A percentile compares a stretch with the other conserved stretches of the same genome.
phyloP scores from a whole-genome alignment of 2,329 filamentous ascomycete genomes.

The Pseudogymnoascus sp. region DNA sequence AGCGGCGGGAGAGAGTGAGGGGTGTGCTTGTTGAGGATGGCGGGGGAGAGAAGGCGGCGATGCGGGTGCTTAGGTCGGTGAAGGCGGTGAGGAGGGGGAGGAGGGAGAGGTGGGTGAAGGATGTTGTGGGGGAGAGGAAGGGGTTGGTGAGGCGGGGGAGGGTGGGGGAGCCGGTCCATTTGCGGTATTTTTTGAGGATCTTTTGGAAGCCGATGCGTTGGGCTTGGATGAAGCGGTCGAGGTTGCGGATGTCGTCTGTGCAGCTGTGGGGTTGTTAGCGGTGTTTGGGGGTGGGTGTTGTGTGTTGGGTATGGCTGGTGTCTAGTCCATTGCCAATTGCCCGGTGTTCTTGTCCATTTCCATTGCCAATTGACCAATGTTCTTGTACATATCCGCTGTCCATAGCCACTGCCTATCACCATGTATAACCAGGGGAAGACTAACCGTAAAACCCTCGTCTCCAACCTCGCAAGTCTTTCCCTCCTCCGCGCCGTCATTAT shows the following conservation, averaged over 20 bases:
- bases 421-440: neutral
- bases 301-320: constrained; percentile 6
- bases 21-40: constrained; percentile 35
- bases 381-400: neutral
- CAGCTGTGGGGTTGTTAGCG: constrained; percentile 31
- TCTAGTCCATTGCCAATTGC: neutral
- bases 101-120: constrained; percentile 62
- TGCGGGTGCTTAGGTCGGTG: constrained; percentile 39
- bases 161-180: constrained; percentile 69
- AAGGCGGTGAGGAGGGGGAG: constrained; percentile 41
- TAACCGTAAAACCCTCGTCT: neutral
- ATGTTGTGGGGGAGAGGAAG: constrained; percentile 56
- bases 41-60: constrained; percentile 38
- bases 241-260: constrained; percentile 60
- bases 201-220: constrained; percentile 73
- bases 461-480: neutral
- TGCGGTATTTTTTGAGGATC: constrained; percentile 80
- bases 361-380: neutral
- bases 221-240: constrained; percentile 63
- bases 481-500: neutral
- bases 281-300: constrained; percentile 22
- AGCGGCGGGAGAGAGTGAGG: constrained; percentile 23
- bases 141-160: constrained; percentile 59
- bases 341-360: neutral
- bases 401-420: neutral